Percentiles rank a stretch among this genome's conserved stretches.
These are phyloP conservation scores for Luzula sylvatica DNA, from an alignment of 176 grass and related monocot genomes.

Conservation along the genomic window DNA sequence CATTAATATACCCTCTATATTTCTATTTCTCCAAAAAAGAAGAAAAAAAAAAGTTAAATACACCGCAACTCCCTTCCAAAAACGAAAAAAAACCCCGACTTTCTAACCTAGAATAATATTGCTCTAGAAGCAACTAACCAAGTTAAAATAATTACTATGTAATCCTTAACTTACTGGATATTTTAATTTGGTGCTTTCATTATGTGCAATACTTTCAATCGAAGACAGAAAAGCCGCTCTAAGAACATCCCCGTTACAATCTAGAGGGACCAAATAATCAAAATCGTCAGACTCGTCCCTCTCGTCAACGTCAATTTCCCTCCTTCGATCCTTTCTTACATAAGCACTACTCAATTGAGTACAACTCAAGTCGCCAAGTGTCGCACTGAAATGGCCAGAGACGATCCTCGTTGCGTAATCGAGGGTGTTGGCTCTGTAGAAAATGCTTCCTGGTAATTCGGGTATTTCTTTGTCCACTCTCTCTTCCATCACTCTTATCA, in stretches of 20 bases:
- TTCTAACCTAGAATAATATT: no score
- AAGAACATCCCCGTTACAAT: neutral
- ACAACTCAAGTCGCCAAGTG: neutral
- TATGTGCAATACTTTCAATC: neutral
- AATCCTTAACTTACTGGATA: no score
- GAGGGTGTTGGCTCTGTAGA: neutral
- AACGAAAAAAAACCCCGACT: no score
- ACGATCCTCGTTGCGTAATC: neutral
- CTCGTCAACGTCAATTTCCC: slow-evolving; percentile 2
- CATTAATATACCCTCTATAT: no score
- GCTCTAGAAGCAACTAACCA: no score
- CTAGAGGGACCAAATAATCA: neutral
- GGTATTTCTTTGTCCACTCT: neutral
- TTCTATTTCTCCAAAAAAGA: no score
- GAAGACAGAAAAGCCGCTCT: neutral
- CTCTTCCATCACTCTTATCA: neutral
- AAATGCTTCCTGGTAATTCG: neutral
- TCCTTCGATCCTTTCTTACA: slow-evolving; percentile 3
- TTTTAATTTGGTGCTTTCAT: no score
- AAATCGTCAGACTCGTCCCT: neutral
- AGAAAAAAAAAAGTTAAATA: no score
- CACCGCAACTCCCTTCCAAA: no score
- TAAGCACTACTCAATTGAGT: neutral
- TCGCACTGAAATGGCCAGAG: neutral
- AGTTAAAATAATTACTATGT: no score